Percentiles rank a stretch among this genome's conserved stretches.
phyloP scores from a whole-genome alignment of 2,329 filamentous ascomycete genomes.

The Aspergillus thermomutatus region DNA sequence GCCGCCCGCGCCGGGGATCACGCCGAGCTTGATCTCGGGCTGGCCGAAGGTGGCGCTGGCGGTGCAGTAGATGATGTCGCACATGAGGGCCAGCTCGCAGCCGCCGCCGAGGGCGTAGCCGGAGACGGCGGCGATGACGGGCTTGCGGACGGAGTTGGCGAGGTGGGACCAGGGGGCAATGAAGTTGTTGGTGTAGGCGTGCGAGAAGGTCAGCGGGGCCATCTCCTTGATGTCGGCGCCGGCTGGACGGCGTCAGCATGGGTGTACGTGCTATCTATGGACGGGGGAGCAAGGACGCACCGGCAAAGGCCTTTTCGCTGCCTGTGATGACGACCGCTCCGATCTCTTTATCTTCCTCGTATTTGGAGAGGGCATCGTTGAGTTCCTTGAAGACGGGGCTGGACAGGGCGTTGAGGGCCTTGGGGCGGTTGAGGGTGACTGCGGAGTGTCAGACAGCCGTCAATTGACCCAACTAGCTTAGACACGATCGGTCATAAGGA shows the following conservation, averaged over 20 bases:
- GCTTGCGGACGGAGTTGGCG: slow-evolving; percentile 82
- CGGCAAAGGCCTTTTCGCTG: slow-evolving; percentile 81
- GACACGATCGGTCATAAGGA: background rate
- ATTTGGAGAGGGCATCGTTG: slow-evolving; percentile 69
- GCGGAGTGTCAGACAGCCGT: background rate
- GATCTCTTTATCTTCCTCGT: slow-evolving; percentile 67
- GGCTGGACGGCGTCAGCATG: slow-evolving; percentile 46
- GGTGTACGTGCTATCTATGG: slow-evolving; percentile 1
- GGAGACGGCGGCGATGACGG: slow-evolving; percentile 89
- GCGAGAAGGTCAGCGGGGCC: slow-evolving; percentile 83
- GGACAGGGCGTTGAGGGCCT: slow-evolving; percentile 90
- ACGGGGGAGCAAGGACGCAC: slow-evolving; percentile 27
- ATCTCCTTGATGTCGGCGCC: slow-evolving; percentile 99
- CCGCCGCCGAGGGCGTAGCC: slow-evolving; percentile 93
- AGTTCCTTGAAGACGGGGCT: slow-evolving; percentile 88
- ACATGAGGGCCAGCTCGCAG: slow-evolving; percentile 97
- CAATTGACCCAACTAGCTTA: background rate
- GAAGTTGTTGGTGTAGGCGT: slow-evolving; percentile 85
- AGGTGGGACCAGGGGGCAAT: slow-evolving; percentile 93
- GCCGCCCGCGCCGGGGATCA: slow-evolving; percentile 87
- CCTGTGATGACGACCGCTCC: slow-evolving; percentile 83
- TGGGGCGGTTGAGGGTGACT: slow-evolving; percentile 93
- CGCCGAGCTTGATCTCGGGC: slow-evolving; percentile 93
- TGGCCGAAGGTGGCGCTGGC: slow-evolving; percentile 86
- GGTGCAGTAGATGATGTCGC: slow-evolving; percentile 89